Conservation (phyloP, 352 stramenopile genomes). For the Phytophthora tubulina region DNA sequence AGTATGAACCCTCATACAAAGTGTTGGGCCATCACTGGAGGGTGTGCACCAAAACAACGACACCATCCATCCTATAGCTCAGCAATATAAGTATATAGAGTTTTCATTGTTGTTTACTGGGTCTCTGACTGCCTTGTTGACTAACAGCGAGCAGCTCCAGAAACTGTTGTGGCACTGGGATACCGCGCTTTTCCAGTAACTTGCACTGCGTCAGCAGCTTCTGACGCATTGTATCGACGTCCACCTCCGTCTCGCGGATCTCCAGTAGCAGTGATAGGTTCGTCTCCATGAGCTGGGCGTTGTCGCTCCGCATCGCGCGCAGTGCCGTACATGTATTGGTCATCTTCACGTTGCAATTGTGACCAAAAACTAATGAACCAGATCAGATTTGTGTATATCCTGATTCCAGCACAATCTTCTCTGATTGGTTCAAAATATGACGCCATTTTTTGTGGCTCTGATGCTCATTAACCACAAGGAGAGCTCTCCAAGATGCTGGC, state of each 20-base stretch:
- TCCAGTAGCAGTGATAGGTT: conserved; percentile 65
- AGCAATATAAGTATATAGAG: background rate
- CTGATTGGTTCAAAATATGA: conserved; percentile 21
- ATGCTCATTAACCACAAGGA: conserved; percentile 25
- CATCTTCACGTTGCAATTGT: conserved; percentile 5
- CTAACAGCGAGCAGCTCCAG: conserved; percentile 37
- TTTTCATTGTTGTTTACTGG: background rate
- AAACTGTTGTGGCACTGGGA: conserved; percentile 43
- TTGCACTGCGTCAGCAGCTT: conserved; percentile 42
- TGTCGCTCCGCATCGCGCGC: conserved; percentile 44
- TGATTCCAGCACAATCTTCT: background rate
- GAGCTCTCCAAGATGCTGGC: conserved; percentile 47
- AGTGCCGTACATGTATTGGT: conserved; percentile 12
- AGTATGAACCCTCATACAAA: conserved; percentile 60
- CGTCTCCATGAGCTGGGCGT: conserved; percentile 64
- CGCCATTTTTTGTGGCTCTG: conserved; percentile 37
- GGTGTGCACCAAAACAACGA: conserved; percentile 43
- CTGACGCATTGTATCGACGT: conserved; percentile 44
- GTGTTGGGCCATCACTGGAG: conserved; percentile 69
- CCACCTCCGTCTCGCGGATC: conserved; percentile 56
- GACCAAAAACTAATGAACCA: background rate
- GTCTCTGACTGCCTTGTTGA: conserved; percentile 14
- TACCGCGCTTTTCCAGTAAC: conserved; percentile 35
- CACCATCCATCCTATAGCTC: background rate
- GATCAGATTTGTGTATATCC: background rate